These are phyloP conservation scores for Acacia melanoxylon DNA, from an alignment of 306 rosid species.

Conservation along the genomic window DNA sequence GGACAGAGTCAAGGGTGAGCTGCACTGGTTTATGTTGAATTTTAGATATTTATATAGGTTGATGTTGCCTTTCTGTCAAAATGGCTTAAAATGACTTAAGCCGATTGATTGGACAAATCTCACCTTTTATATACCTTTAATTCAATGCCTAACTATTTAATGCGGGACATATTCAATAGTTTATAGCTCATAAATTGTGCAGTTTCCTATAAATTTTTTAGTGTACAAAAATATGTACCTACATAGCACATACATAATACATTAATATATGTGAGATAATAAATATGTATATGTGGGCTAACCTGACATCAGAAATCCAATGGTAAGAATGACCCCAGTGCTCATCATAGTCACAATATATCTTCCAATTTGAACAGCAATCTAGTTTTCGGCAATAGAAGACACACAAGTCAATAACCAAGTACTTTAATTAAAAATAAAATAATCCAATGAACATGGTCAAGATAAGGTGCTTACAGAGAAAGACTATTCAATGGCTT, in stretches of 20 bases:
- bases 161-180: too few relatives aligned
- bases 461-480: background rate
- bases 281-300: constrained; percentile 13
- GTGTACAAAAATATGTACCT: background rate
- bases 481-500: background rate
- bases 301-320: constrained; percentile 97
- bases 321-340: constrained; percentile 84
- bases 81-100: too few relatives aligned
- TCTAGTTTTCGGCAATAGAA: constrained; percentile 40
- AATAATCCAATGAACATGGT: background rate
- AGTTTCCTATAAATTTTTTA: background rate
- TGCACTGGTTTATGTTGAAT: too few relatives aligned
- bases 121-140: too few relatives aligned
- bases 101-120: too few relatives aligned
- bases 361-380: constrained; percentile 88
- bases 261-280: background rate
- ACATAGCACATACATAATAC: background rate
- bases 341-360: constrained; percentile 99
- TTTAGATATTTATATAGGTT: too few relatives aligned
- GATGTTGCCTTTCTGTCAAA: too few relatives aligned
- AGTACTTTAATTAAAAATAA: constrained; percentile 1
- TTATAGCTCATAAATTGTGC: background rate
- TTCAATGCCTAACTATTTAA: too few relatives aligned
- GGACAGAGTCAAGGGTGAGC: background rate
- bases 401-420: constrained; percentile 12